These are phyloP conservation scores for Artemisia tridentata DNA, from an alignment of 129 eudicot genomes.

Conservation along the genomic window DNA sequence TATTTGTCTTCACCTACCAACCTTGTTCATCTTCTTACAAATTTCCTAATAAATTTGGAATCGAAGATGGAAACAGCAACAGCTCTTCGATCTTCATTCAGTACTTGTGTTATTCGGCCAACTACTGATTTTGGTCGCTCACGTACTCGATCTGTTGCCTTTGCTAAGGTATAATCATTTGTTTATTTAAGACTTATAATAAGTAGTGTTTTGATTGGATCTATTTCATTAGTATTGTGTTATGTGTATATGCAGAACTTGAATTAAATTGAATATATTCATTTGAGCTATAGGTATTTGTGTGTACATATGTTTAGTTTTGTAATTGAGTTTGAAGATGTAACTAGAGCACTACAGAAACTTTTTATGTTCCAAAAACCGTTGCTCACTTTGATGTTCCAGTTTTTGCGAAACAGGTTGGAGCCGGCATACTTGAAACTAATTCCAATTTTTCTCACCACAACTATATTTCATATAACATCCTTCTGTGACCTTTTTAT, in stretches of 20 bases:
- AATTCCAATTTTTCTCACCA: not conserved
- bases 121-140: conserved; percentile 23
- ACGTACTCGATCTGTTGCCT: conserved; percentile 30
- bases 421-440: not conserved
- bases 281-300: too few relatives aligned
- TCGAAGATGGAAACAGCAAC: conserved; percentile 63
- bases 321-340: not conserved
- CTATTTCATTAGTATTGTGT: too few relatives aligned
- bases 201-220: too few relatives aligned
- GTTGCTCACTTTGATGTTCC: too few relatives aligned
- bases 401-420: too few relatives aligned
- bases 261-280: too few relatives aligned
- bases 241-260: too few relatives aligned
- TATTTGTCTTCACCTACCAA: conserved; percentile 25
- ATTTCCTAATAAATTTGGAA: not conserved
- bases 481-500: not conserved
- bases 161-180: conserved; percentile 37
- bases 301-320: too few relatives aligned
- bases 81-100: conserved; percentile 55
- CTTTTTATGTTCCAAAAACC: too few relatives aligned
- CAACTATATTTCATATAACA: not conserved
- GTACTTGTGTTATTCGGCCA: conserved; percentile 27
- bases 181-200: not conserved
- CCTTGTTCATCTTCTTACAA: not conserved
- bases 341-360: not conserved